Percentiles rank a stretch among this genome's conserved stretches.
Conservation (phyloP, 371 early-diverging fungal species). For the Mortierella sp. region DNA sequence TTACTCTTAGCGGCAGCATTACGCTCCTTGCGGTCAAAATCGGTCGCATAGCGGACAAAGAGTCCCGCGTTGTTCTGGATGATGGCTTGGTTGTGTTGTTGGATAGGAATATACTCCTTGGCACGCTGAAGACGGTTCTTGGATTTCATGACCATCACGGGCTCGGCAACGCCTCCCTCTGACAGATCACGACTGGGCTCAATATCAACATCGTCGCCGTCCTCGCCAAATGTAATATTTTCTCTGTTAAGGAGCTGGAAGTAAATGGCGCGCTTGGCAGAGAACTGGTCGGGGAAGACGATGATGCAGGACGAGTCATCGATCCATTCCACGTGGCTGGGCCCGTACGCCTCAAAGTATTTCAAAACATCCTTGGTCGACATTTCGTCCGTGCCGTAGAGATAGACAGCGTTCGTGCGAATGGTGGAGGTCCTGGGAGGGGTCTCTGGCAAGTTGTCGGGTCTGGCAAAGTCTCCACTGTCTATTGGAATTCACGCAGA, state of each 20-base stretch:
- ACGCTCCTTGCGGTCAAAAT: conserved; percentile 63
- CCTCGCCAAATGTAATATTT: conserved; percentile 50
- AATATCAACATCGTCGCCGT: conserved; percentile 38
- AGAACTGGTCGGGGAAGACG: conserved; percentile 41
- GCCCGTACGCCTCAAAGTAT: conserved; percentile 60
- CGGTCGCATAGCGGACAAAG: conserved; percentile 63
- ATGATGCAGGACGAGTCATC: conserved; percentile 68
- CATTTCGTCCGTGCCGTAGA: conserved; percentile 70
- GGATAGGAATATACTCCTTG: conserved; percentile 43
- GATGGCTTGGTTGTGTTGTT: conserved; percentile 33
- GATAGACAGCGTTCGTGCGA: conserved; percentile 57
- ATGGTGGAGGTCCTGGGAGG: conserved; percentile 50
- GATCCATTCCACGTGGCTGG: conserved; percentile 71
- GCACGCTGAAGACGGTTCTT: conserved; percentile 47
- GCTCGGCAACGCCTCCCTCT: conserved; percentile 8
- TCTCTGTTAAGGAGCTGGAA: conserved; percentile 47
- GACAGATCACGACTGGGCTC: conserved; percentile 53
- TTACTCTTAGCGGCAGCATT: conserved; percentile 66
- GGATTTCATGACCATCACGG: conserved; percentile 19
- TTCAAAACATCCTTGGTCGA: conserved; percentile 66
- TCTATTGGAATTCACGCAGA: neutral
- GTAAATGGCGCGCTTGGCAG: conserved; percentile 59
- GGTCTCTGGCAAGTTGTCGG: conserved; percentile 37
- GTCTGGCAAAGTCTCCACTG: conserved; percentile 30
- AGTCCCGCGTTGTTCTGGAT: conserved; percentile 32